Base-by-base conservation (phyloP, 176 grass and related monocot species). In the Eragrostis nindensis region DNA sequence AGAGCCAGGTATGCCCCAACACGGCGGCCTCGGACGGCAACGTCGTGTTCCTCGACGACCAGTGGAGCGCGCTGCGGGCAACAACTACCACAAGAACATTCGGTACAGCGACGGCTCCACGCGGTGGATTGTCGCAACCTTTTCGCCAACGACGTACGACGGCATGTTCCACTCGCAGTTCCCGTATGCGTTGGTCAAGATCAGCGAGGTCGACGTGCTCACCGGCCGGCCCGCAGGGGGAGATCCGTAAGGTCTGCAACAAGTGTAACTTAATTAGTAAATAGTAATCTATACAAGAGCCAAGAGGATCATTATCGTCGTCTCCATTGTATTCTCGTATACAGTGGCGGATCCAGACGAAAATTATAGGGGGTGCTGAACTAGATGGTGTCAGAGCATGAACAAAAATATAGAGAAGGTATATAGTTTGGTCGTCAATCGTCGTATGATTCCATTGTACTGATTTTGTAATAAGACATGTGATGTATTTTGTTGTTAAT, bases 31-130 rank as follows among this genome's bases (percentile, higher is more conserved):
- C 70, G 7, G 81, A 91, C 53, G 46, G 45, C 40, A 79, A 61
- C 70, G 0, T 61, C 67, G 68, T 85, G 11, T 57, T 60, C 78
- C 63, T 87, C 0, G 83, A 88, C 68, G 75, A 84, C 39, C 72
- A 44, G 18, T 16, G 21, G 30, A 88, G 68, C 30, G 49, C 79
- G 11, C 17, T 49, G 0, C 63, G 12, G n/a, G 78, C 86, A 92
- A 74, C 74, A 82, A 54, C 62, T 92, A 79, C 82, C 88, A 86
- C 90, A 83, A 68, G 86, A 76, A 79, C 62, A 32, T 92, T 38
- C 50, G 75, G 53, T 76, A 84, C 46, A 16, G n/a, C 25, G 68
- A 79, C 27, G 22, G 48, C 1, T 16, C 70, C 26, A 92, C 90
- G 5, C 68, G 49, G 24, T 36, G 15, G 42, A 88, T 87, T 6